Evolutionary conservation across 306 rosid genomes (phyloP).

Genomic region (Lathyrus oleraceus): DNA sequence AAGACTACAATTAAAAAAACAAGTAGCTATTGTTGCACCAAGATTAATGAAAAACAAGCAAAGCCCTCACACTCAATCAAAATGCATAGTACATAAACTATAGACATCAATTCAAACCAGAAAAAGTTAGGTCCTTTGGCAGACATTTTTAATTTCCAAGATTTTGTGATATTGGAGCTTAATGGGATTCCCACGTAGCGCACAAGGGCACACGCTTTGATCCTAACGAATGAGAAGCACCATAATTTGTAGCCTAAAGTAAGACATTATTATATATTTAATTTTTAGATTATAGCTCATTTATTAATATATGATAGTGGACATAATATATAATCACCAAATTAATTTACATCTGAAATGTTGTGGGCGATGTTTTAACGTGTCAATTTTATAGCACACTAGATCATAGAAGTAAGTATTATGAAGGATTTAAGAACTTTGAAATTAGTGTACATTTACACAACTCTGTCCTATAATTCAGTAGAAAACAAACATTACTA

Average conservation of each 20-base stretch:
- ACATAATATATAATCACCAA: constrained; percentile 16
- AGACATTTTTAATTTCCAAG: constrained; percentile 9
- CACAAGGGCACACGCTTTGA: constrained; percentile 33
- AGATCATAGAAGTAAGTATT: too few relatives aligned
- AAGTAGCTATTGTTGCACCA: background rate
- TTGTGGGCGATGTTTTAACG: background rate
- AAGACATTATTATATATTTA: constrained; percentile 31
- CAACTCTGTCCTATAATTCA: too few relatives aligned
- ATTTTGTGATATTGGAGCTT: constrained; percentile 39
- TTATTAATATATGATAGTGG: constrained; percentile 40
- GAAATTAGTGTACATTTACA: too few relatives aligned
- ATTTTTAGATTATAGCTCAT: constrained; percentile 30
- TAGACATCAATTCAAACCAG: background rate
- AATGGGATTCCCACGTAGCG: constrained; percentile 52
- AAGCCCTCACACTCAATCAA: background rate
- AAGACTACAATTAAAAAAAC: background rate
- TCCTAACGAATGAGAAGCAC: constrained; percentile 36
- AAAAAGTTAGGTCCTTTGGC: constrained; percentile 39
- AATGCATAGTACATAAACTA: too few relatives aligned
- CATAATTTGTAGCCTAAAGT: constrained; percentile 44
- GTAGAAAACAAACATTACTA: too few relatives aligned
- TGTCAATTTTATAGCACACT: background rate
- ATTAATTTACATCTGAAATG: constrained; percentile 15
- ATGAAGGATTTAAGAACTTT: too few relatives aligned
- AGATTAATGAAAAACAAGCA: background rate